phyloP scores from a whole-genome alignment of 1,284 basidiomycete genomes.

The Boletus semigastroideus region DNA sequence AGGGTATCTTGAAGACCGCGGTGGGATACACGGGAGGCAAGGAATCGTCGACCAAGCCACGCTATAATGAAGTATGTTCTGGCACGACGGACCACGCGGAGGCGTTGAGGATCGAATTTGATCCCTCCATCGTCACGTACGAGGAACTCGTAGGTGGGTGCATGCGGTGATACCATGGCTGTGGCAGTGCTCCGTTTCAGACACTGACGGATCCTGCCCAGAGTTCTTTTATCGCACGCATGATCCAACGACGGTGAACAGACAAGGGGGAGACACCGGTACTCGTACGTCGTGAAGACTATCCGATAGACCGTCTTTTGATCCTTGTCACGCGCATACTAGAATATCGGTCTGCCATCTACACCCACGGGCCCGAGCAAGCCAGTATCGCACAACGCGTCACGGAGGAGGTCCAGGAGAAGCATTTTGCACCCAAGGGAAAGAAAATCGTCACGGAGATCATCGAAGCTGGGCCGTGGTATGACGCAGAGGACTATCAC shows the following conservation, averaged over 20 bases:
- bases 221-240: conserved; percentile 96
- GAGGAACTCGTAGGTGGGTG: conserved; percentile 76
- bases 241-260: conserved; percentile 84
- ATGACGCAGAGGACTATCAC: conserved; percentile 84
- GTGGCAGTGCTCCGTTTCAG: not conserved
- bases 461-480: conserved; percentile 67
- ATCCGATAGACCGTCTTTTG: not conserved
- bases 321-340: conserved; percentile 4
- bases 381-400: conserved; percentile 73
- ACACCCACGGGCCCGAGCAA: conserved; percentile 80
- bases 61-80: conserved; percentile 78
- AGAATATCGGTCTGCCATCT: conserved; percentile 96
- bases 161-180: not conserved
- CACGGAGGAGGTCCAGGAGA: conserved; percentile 83
- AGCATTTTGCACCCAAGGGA: conserved; percentile 76
- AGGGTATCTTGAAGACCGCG: conserved; percentile 66
- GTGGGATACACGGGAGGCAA: conserved; percentile 86
- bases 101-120: conserved; percentile 83
- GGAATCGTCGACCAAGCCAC: conserved; percentile 51
- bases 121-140: conserved; percentile 76
- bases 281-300: conserved; percentile 55
- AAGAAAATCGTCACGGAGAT: conserved; percentile 81
- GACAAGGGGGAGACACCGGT: conserved; percentile 77
- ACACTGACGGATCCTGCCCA: conserved; percentile 21
- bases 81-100: conserved; percentile 91